A percentile compares a stretch with the other conserved stretches of the same genome.
Conservation (phyloP, 305 asterid species). For the Solanum aculeatissimum region DNA sequence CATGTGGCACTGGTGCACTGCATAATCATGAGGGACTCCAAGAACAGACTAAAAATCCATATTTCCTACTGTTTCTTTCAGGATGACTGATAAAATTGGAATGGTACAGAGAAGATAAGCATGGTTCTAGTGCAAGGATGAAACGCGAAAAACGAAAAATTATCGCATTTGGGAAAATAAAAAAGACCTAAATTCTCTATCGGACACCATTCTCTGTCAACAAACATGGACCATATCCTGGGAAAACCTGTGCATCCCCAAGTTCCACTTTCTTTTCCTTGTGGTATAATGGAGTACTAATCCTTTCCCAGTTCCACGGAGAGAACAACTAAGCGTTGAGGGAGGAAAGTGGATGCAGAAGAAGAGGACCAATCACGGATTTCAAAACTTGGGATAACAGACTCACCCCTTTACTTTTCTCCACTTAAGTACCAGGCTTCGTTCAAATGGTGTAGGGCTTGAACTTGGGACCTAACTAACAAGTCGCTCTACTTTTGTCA, state of each 20-base stretch:
- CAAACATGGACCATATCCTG: neutral
- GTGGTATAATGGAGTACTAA: neutral
- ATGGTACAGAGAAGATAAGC: conserved; percentile 30
- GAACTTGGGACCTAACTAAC: neutral
- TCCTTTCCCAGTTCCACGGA: neutral
- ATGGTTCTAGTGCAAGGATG: neutral
- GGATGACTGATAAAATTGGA: conserved; percentile 21
- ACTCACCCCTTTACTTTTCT: neutral
- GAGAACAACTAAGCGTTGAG: neutral
- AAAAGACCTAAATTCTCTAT: neutral
- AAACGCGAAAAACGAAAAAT: neutral
- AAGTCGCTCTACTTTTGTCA: neutral
- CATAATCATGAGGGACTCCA: neutral
- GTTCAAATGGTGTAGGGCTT: neutral
- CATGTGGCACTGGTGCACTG: neutral
- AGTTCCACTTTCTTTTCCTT: neutral
- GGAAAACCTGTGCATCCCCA: neutral
- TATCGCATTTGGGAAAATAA: neutral
- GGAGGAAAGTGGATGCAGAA: neutral
- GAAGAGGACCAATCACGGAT: neutral
- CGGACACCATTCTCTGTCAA: neutral
- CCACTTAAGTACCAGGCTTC: neutral
- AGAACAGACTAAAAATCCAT: neutral
- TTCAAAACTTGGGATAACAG: neutral
- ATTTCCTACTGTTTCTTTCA: neutral